Base-by-base conservation (phyloP, 768 basidiomycete genomes). In the Bullera alba region DNA sequence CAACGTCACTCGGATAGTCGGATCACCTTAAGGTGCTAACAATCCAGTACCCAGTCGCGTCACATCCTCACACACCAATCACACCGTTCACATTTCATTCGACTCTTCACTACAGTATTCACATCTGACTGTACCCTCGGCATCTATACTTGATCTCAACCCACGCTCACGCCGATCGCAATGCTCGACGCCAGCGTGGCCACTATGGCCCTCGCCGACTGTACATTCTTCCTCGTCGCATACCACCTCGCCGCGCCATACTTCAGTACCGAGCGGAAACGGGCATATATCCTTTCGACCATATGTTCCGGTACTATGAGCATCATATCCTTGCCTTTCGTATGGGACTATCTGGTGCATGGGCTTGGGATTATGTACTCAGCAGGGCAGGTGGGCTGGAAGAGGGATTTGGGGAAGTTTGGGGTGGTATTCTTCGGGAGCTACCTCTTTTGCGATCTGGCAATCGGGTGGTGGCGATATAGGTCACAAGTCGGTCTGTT, bases 211-310 rank as follows among this genome's bases (percentile, higher is more conserved):
- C 10, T 34, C 10, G 10, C 32, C 32, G n/a, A 10, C 32, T 34
- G n/a, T 34, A 34, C 26, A 15, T 10, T 47, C 36, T 50, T 42
- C 19, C 42, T 34, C 12, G 4, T 51, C 1, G 22, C 50, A 12
- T 79, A 76, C 65, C 51, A 67, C 42, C 4, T 72, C 23, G 57
- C 75, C 25, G 61, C 73, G 2, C 55, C 67, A 0, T 42, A 37
- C 34, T 76, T 71, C 61, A 42, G 70, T 5, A 71, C 75, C 3
- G 38, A 70, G 30, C 76, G 77, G 59, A 76, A 80, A 53, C 67
- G 66, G 23, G 71, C 80, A 38, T 81, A 80, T 76, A 63, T 80
- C 38, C 69, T 80, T 36, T 77, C 78, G 2, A 65, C 69, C 0
- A 49, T 76, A 47, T 71, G 76, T 0, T 77, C 77, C 48, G 65